Conservation (phyloP, 257 asterid species). For the Solanum piurae region DNA sequence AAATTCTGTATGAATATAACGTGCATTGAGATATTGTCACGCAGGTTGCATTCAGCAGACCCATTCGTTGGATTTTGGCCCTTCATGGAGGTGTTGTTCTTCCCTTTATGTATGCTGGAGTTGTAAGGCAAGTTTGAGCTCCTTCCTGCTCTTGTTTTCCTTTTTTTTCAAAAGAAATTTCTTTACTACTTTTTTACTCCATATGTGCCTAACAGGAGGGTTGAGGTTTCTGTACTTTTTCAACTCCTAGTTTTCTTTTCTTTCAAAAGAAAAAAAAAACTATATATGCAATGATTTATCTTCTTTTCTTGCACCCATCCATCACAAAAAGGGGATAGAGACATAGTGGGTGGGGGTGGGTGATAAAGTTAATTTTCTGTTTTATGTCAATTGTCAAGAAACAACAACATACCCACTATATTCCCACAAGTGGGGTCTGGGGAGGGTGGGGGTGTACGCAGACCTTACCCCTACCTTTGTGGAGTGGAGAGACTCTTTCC, state of each 20-base stretch:
- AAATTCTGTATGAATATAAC: background rate
- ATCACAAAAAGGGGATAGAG: background rate
- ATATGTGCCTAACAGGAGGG: background rate
- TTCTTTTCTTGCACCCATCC: background rate
- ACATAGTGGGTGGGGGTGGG: background rate
- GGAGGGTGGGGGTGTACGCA: background rate
- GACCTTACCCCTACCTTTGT: background rate
- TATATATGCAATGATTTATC: background rate
- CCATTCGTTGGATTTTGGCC: conserved; percentile 93
- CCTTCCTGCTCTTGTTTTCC: background rate
- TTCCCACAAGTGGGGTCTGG: background rate
- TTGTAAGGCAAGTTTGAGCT: conserved; percentile 47
- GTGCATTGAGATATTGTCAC: background rate
- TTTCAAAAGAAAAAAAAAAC: background rate
- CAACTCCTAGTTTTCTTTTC: background rate
- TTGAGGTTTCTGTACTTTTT: background rate
- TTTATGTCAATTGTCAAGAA: background rate
- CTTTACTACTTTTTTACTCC: background rate
- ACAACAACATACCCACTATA: background rate
- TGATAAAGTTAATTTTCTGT: background rate
- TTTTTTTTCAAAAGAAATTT: background rate
- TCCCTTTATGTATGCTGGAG: conserved; percentile 78
- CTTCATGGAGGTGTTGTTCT: conserved; percentile 71
- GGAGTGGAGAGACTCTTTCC: background rate
- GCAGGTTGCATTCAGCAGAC: conserved; percentile 89